Evolutionary conservation across 192 early-diverging fungal species (phyloP).

Genomic region (Lobosporangium transversale): DNA sequence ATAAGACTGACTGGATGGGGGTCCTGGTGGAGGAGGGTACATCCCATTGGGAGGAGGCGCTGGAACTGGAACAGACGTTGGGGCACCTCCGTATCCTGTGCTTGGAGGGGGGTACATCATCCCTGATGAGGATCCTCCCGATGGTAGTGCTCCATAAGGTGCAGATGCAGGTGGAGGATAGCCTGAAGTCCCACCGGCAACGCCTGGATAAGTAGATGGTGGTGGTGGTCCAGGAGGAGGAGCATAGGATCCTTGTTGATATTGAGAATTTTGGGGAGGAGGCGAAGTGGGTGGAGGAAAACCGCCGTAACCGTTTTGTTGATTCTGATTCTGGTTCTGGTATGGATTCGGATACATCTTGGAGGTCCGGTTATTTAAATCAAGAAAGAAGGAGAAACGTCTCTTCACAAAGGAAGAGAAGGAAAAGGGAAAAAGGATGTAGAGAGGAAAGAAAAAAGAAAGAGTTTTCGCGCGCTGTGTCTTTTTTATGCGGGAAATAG

Average conservation of each 20-base stretch:
- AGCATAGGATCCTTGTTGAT: constrained; percentile 4
- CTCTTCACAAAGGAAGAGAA: neutral
- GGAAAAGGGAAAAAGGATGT: neutral
- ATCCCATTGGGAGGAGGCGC: constrained; percentile 1
- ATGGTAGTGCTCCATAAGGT: neutral
- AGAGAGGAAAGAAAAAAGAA: neutral
- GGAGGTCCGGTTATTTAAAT: neutral
- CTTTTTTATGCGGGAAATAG: no score
- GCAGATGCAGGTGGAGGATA: constrained; percentile 4
- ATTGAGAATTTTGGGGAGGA: constrained; percentile 7
- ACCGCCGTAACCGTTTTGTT: constrained; percentile 6
- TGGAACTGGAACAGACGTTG: neutral
- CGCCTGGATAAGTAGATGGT: neutral
- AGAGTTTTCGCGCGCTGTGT: no score
- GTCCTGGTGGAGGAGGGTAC: constrained; percentile 24
- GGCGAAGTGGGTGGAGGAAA: constrained; percentile 6
- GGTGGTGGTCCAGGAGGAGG: constrained; percentile 1
- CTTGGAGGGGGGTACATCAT: constrained; percentile 34
- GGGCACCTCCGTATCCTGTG: constrained; percentile 3
- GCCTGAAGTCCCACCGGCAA: neutral
- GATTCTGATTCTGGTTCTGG: constrained; percentile 28
- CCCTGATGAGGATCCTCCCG: constrained; percentile 7
- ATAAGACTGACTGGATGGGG: constrained; percentile 12
- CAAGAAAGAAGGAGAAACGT: neutral
- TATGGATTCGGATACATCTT: constrained; percentile 50